Base-by-base conservation (phyloP, 192 early-diverging fungal genomes). In the Entomortierella chlamydospora region DNA sequence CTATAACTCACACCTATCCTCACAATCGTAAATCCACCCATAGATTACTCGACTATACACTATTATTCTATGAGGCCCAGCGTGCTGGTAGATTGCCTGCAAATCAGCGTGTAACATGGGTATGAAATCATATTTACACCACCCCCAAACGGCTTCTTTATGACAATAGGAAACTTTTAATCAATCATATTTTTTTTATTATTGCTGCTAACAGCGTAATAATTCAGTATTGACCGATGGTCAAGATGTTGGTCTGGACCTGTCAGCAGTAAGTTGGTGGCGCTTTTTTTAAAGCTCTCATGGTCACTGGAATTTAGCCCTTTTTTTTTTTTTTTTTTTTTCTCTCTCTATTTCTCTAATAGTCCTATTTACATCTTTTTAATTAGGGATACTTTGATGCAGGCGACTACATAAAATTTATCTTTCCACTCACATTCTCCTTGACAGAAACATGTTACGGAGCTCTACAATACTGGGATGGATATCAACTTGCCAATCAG, bases 361-460 rank as follows among this genome's bases (percentile, higher is more conserved):
- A 6, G 39, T 9, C 39, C 6, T 41, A 13, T 13, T 41, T 13
- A 41, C 52, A 56, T 23, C 20, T 18, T 50, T 26, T 50, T 29
- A 28, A 31, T 64, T 61, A 81, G 71, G 83, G 84, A 3, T 86
- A 84, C 54, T 86, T 71, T 63, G 84, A 86, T 62, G 84, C 84
- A 17, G 84, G 88, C 25, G 89, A 90, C 62, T 87, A 89, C 47
- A 34, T 90, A 30, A 90, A 89, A 66, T 90, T 90, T 53, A 85
- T 85, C n/a, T 82, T 88, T n/a, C 89, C 89, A 34, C 58, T 90
- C 47, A 83, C 87, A 0, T 82, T 88, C 30, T 61, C 84, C 8
- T 34, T 90, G 53, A 49, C 85, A 20, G 64, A 83, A 39, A 59
- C 85, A 8, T 68, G 85, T 22, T 90, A 87, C 87, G 89, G 89